Base-by-base conservation (phyloP, 441 rosid species). In the Gossypium lobatum region DNA sequence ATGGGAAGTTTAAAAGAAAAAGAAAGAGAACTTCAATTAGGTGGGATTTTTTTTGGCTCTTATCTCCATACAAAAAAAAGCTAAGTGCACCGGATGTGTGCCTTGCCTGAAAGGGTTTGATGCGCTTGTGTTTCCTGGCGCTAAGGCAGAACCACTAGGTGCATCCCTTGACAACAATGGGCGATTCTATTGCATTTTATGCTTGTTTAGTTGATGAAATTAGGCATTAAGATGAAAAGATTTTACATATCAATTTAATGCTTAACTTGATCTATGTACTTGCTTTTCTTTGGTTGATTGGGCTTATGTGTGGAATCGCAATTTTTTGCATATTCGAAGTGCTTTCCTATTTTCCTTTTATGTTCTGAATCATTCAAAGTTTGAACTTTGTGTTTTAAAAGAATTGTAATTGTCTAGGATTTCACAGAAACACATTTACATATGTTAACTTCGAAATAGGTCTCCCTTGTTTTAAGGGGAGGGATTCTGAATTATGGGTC, bases 381-480 rank as follows among this genome's bases (percentile, higher is more conserved):
- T 53, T 68, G 59, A n/a, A 53, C 10, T 69, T 69, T 26, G 13
- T 26, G n/a, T 26, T 28, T 21, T 31, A 16, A 18, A 26, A 11
- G 48, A 17, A 16, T 14, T 53, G 26, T 53, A 42, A 52, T 28
- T 69, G 46, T 53, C 18, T 31, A 17, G 50, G 52, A 53, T 70
- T 34, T 54, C 73, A 9, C 52, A 39, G 17, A 52, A 7, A 18
- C 6, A 3, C 50, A 31, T 57, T 70, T 60, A 13, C 42, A 68
- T 59, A 46, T 68, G 42, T 59, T 17, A 25, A 63, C 58, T 57
- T 37, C 18, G 14, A 14, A 58, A 74, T 39, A 20, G 50, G 45
- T n/a, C 37, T 60, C 71, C 62, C 1, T 34, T 67, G 25, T 14
- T 68, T 68, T 68, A 57, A 67, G 72, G 59, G 9, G 39, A 28